Base-by-base conservation (phyloP, 2,329 filamentous ascomycete genomes). In the Aphanoascus verrucosus region DNA sequence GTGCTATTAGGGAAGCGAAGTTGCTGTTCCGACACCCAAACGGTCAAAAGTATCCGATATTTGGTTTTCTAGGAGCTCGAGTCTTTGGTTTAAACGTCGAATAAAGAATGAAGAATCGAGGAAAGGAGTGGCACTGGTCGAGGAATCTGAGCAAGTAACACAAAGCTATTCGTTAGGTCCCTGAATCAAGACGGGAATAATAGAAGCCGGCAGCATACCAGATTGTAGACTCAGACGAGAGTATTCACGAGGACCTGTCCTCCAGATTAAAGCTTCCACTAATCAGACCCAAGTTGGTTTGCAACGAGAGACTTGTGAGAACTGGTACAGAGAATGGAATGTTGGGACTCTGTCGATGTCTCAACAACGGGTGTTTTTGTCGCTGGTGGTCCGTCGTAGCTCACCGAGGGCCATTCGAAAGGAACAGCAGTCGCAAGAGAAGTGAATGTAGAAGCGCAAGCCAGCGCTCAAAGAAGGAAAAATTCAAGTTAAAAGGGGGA, bases 391-490 rank as follows among this genome's bases (percentile, higher is more conserved):
- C 41, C 35, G 35, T n/a, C 20, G 35, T 31, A n/a, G 19, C n/a
- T 9, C 17, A 34, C 19, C 7, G 14, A 40, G 8, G 8, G 31
- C n/a, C 20, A 14, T 5, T 7, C 6, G 11, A 45, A 31, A 19
- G 32, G 19, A 52, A 32, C 48, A 38, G 34, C 28, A 23, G 38
- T 37, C 40, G 45, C 28, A 23, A 31, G 20, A 48, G 38, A 35
- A 53, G 31, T 53, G 54, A 50, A 56, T 11, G 54, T 52, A 40
- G 23, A 37, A 17, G 50, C 50, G 50, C 50, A 52, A 50, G 17
- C 50, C 50, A 46, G 50, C 50, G 41, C 42, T 42, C 19, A 35
- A 43, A 40, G 20, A 41, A 51, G 34, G 28, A 45, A 47, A 34
- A 47, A 32, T 4, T 9, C 9, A n/a, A 28, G 47, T 32, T 20